Conservation (phyloP, 306 rosid species). For the Rosa persica region DNA sequence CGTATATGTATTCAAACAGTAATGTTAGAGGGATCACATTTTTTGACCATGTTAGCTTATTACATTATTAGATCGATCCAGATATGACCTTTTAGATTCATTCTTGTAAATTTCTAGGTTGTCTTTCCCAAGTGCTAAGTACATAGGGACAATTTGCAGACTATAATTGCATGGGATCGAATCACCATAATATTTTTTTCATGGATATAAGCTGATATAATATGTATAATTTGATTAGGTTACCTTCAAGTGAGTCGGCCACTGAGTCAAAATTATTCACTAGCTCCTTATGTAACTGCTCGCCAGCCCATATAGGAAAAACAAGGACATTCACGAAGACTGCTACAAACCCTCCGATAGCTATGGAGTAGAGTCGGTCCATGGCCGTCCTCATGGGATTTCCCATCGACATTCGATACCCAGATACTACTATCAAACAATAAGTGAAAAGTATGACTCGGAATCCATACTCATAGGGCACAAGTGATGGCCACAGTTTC, state of each 20-base stretch:
- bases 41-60: too few relatives aligned
- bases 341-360: conserved; percentile 67
- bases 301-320: conserved; percentile 80
- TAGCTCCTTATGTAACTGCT: conserved; percentile 54
- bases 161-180: background rate
- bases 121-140: background rate
- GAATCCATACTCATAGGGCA: conserved; percentile 67
- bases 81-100: too few relatives aligned
- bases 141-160: background rate
- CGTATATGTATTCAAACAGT: background rate
- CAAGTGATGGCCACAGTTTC: conserved; percentile 57
- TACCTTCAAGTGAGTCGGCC: conserved; percentile 73
- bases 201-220: background rate
- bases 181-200: background rate
- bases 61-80: too few relatives aligned
- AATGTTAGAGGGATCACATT: background rate
- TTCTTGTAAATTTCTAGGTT: background rate
- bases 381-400: conserved; percentile 55
- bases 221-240: background rate
- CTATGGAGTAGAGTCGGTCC: conserved; percentile 62
- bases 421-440: conserved; percentile 66
- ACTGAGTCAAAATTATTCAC: conserved; percentile 50
- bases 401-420: conserved; percentile 54
- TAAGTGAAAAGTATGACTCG: conserved; percentile 57
- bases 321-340: conserved; percentile 57